Conservation (phyloP, 495 filamentous ascomycete species). For the Ramalina intermedia region DNA sequence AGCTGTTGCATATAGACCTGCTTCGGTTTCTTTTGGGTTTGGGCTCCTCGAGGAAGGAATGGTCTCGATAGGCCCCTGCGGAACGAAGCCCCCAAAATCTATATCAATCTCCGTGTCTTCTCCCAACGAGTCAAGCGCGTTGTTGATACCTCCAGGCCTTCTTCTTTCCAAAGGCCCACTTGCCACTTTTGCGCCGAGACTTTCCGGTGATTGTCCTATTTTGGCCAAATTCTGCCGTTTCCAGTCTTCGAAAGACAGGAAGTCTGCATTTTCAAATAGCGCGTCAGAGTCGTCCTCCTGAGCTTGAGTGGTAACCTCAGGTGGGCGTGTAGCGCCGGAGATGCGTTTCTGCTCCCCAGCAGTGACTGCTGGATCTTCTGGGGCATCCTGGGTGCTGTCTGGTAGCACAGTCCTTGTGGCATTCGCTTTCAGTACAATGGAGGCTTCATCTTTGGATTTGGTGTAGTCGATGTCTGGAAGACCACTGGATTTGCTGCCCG, state of each 20-base stretch:
- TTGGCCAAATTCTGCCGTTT: conserved; percentile 85
- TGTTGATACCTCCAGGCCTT: conserved; percentile 41
- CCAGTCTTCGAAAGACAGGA: conserved; percentile 98
- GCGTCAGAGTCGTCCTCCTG: conserved; percentile 47
- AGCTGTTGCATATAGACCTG: conserved; percentile 15
- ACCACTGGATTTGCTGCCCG: conserved; percentile 8
- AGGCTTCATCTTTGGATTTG: background rate
- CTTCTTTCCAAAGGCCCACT: conserved; percentile 28
- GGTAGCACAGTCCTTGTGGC: background rate
- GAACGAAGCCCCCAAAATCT: conserved; percentile 62
- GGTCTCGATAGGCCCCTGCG: conserved; percentile 19
- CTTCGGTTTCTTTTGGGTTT: conserved; percentile 19
- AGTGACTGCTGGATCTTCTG: background rate
- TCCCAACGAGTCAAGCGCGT: conserved; percentile 59
- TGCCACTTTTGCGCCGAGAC: conserved; percentile 40
- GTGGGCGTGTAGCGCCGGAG: background rate
- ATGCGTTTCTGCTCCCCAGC: background rate
- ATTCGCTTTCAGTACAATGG: background rate
- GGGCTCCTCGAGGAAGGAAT: conserved; percentile 20
- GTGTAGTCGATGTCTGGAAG: conserved; percentile 3
- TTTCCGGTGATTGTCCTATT: conserved; percentile 68
- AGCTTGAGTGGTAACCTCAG: background rate
- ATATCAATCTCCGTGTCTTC: conserved; percentile 87
- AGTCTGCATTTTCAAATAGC: conserved; percentile 66
- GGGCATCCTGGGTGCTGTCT: background rate